Percentiles rank a stretch among this genome's conserved stretches.
Conservation (phyloP, 2,329 filamentous ascomycete species). For the Cytospora schulzeri region DNA sequence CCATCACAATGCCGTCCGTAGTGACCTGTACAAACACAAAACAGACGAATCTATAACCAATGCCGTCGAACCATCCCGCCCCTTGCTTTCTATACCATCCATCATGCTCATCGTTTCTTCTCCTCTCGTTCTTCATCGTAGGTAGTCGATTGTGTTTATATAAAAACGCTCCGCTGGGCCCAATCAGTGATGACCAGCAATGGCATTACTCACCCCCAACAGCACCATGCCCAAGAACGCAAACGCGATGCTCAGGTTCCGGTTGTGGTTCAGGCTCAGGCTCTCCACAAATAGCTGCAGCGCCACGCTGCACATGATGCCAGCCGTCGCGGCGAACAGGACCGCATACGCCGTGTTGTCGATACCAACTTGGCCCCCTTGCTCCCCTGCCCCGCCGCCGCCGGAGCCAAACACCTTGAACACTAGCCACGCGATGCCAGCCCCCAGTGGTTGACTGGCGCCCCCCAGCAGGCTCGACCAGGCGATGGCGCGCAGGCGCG, state of each 20-base stretch:
- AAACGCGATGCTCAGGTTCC: constrained; percentile 75
- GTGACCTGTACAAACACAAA: neutral
- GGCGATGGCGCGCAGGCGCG: constrained; percentile 77
- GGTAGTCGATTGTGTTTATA: too few relatives aligned
- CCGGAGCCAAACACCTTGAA: constrained; percentile 67
- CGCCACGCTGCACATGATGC: constrained; percentile 94
- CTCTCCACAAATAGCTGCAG: constrained; percentile 88
- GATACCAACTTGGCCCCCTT: constrained; percentile 44
- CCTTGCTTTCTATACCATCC: neutral
- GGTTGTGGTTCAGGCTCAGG: constrained; percentile 77
- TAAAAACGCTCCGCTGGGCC: neutral
- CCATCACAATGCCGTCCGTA: neutral
- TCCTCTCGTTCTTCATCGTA: neutral
- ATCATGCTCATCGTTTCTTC: neutral
- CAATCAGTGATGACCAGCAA: constrained; percentile 24
- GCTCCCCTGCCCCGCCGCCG: neutral
- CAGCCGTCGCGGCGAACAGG: constrained; percentile 86
- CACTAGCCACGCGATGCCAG: constrained; percentile 81
- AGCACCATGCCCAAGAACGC: constrained; percentile 86
- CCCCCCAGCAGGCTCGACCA: constrained; percentile 86
- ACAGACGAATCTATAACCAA: neutral
- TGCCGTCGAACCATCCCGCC: neutral
- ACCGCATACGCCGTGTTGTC: constrained; percentile 68
- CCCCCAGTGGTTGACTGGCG: constrained; percentile 83
- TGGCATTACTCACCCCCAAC: constrained; percentile 79